These are phyloP conservation scores for Pseudogymnoascus pannorum DNA, from an alignment of 2,329 filamentous ascomycete genomes.

Conservation along the genomic window DNA sequence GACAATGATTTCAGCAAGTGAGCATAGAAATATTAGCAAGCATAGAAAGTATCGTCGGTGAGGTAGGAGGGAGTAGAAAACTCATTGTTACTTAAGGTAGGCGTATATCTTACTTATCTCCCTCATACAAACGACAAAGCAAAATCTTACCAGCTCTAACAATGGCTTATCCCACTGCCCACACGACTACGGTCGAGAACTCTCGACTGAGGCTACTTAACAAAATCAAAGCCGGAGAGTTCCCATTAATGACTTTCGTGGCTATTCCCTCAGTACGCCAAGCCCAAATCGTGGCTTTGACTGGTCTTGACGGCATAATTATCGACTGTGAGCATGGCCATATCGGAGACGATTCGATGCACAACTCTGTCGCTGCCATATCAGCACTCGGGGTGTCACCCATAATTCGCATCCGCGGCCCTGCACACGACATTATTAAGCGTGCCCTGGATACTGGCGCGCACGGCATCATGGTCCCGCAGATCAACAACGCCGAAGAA, in stretches of 20 bases:
- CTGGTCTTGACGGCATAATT: conserved; percentile 42
- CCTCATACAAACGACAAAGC: not conserved
- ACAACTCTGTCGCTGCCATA: conserved; percentile 47
- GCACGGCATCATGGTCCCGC: conserved; percentile 37
- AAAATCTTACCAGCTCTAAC: not conserved
- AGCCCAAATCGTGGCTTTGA: conserved; percentile 42
- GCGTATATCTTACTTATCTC: not conserved
- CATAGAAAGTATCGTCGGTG: not conserved
- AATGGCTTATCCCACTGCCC: conserved; percentile 25
- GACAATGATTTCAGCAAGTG: not conserved
- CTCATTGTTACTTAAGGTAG: not conserved
- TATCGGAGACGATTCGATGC: conserved; percentile 44
- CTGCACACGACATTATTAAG: conserved; percentile 40
- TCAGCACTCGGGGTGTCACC: conserved; percentile 39
- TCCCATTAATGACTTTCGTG: conserved; percentile 42
- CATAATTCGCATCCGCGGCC: conserved; percentile 35
- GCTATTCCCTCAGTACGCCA: conserved; percentile 39
- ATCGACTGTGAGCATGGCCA: conserved; percentile 48
- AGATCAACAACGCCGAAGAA: conserved; percentile 41
- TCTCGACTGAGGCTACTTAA: conserved; percentile 38
- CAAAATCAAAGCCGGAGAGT: conserved; percentile 32
- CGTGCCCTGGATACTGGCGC: conserved; percentile 42
- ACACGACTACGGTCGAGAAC: conserved; percentile 32
- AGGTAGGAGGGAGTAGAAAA: not conserved
- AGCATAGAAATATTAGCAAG: not conserved